Evolutionary conservation across 148 eudicot genomes (phyloP).

Genomic region (Chenopodium berlandieri): DNA sequence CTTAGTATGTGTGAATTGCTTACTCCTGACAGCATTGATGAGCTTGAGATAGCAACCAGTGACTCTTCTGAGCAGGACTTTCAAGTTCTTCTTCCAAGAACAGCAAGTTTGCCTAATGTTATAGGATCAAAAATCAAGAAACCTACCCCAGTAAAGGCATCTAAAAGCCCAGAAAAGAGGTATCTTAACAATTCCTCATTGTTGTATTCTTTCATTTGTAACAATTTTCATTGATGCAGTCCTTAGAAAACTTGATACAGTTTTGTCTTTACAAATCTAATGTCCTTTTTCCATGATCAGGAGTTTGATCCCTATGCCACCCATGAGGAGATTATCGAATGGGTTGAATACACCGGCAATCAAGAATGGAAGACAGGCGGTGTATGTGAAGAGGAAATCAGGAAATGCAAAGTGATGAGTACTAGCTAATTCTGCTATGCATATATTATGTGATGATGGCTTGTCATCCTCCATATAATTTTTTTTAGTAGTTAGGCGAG

Average conservation of each 20-base stretch:
- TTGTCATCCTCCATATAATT: background rate
- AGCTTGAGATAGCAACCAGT: slow-evolving; percentile 61
- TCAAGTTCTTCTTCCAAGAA: slow-evolving; percentile 44
- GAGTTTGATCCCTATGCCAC: slow-evolving; percentile 69
- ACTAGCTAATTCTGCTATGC: background rate
- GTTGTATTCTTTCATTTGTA: background rate
- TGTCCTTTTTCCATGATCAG: slow-evolving; percentile 25
- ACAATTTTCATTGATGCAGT: background rate
- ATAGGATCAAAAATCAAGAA: slow-evolving; percentile 46
- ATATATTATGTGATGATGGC: slow-evolving; percentile 12
- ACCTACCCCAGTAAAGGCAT: slow-evolving; percentile 37
- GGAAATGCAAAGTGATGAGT: slow-evolving; percentile 41
- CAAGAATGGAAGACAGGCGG: slow-evolving; percentile 44
- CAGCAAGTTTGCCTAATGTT: slow-evolving; percentile 42
- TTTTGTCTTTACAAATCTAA: too few relatives aligned
- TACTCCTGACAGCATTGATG: slow-evolving; percentile 52
- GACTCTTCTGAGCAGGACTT: slow-evolving; percentile 72
- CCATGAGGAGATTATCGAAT: slow-evolving; percentile 43
- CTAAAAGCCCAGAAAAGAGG: slow-evolving; percentile 60
- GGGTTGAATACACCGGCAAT: slow-evolving; percentile 38
- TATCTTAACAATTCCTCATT: slow-evolving; percentile 13
- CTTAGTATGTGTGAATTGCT: slow-evolving; percentile 39
- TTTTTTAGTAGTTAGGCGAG: slow-evolving; percentile 17
- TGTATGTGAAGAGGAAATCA: slow-evolving; percentile 47
- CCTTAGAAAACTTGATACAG: background rate